Conservation (phyloP, 495 filamentous ascomycete genomes). For the Bacidia gigantensis region DNA sequence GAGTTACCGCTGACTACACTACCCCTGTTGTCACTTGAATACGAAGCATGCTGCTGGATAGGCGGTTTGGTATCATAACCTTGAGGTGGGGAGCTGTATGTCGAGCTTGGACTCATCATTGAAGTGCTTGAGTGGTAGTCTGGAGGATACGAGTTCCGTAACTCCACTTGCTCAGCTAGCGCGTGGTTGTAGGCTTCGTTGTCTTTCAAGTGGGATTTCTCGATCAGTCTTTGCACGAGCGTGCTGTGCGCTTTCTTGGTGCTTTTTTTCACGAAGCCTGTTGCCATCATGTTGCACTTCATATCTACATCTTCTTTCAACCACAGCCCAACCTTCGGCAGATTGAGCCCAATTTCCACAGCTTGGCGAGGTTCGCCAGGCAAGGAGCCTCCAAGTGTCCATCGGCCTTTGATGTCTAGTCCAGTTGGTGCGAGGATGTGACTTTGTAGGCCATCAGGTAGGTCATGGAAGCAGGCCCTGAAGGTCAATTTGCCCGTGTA, state of each 20-base stretch:
- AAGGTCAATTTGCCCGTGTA: conserved; percentile 55
- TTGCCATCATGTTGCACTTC: conserved; percentile 59
- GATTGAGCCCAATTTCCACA: conserved; percentile 45
- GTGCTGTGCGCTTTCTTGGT: conserved; percentile 54
- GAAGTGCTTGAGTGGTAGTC: conserved; percentile 3
- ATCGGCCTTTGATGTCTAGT: conserved; percentile 56
- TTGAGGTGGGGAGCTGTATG: background rate
- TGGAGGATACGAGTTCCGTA: conserved; percentile 7
- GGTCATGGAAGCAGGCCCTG: conserved; percentile 60
- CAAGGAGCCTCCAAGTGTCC: conserved; percentile 45
- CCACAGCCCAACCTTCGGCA: conserved; percentile 53
- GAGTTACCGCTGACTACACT: background rate
- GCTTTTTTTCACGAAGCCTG: conserved; percentile 59
- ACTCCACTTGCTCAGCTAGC: conserved; percentile 6
- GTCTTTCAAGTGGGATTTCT: conserved; percentile 35
- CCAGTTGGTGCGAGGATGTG: conserved; percentile 60
- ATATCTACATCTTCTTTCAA: conserved; percentile 66
- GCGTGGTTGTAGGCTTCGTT: conserved; percentile 12
- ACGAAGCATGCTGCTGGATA: background rate
- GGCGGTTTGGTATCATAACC: background rate
- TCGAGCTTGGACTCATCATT: background rate
- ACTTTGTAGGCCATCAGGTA: conserved; percentile 54
- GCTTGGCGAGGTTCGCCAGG: conserved; percentile 48
- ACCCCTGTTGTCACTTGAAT: background rate
- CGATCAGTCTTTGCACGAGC: conserved; percentile 50